Conservation (phyloP, 208 protist species). For the Plasmodiophora brassicae region DNA sequence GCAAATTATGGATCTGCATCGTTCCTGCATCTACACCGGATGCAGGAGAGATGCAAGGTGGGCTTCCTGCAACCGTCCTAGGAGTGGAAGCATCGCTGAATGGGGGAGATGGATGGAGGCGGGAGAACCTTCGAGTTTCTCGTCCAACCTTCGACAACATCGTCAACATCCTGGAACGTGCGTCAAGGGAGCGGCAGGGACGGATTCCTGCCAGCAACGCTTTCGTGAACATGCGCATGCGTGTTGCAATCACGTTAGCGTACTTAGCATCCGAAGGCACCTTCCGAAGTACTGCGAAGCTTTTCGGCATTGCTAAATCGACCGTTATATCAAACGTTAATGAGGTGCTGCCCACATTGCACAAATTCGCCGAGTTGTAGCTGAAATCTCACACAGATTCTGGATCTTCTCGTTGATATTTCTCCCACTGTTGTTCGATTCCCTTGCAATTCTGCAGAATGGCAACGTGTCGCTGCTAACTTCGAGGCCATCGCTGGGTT, state of each 20-base stretch:
- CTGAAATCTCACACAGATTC: not conserved
- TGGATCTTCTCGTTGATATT: not conserved
- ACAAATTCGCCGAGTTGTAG: not conserved
- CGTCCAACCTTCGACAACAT: not conserved
- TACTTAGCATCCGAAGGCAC: not conserved
- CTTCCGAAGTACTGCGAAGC: not conserved
- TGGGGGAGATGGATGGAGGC: not conserved
- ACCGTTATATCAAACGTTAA: not conserved
- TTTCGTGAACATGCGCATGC: not conserved
- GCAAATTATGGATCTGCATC: too few relatives aligned
- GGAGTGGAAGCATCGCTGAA: not conserved
- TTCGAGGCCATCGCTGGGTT: not conserved
- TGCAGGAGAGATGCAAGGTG: too few relatives aligned
- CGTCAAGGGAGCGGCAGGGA: not conserved
- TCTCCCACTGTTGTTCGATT: not conserved
- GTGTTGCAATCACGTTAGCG: not conserved
- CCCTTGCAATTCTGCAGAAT: not conserved
- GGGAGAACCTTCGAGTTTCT: not conserved
- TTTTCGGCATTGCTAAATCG: not conserved
- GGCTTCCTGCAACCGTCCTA: not conserved
- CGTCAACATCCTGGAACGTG: not conserved
- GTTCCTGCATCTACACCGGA: too few relatives aligned
- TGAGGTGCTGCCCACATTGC: not conserved
- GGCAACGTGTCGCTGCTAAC: not conserved
- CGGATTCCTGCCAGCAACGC: not conserved